Base-by-base conservation (phyloP, 2,329 filamentous ascomycete genomes). In the Furcasterigmium furcatum region DNA sequence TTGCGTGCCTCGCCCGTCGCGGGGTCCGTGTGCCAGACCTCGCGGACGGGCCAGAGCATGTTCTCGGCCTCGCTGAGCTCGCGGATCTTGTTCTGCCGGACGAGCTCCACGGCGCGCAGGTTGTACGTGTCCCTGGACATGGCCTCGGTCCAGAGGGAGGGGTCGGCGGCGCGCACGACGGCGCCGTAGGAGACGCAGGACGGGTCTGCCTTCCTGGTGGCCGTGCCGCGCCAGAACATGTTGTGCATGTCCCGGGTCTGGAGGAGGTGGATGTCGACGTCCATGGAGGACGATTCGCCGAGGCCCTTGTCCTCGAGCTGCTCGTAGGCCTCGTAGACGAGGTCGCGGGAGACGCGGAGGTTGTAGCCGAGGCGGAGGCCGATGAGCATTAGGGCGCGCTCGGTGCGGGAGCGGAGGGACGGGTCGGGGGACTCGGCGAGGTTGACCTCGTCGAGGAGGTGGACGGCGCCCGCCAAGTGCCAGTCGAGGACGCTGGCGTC, bases 21-120 rank as follows among this genome's bases (percentile, higher is more conserved):
- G 8, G 52, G 36, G 13, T 52, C 48, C 24, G 54, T 24, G 27
- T 38, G 43, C 49, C 59, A 52, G 51, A 58, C 48, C 19, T 55
- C 42, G 4, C 70, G 63, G 10, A 56, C 58, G 1, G 71, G 70
- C 50, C 66, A 70, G 12, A 75, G 55, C 55, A 73, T 66, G 27
- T 59, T 65, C 44, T 63, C 58, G 47, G 74, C 76, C 46, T 63
- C 57, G 34, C 66, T 61, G 19, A 66, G 60, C 59, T 79, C 74
- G 4, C 65, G 56, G 18, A 77, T 61, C 38, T 79, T 59, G 1
- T 59, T 61, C 38, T 59, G 56, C 29, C 69, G 62, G 2, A 64
- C 55, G 4, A 51, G 36, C 2, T 49, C 41, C 2, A 52, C 46
- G 2, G 46, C 35, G 8, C 43, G 30, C 9, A 12, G n/a, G n/a